These are phyloP conservation scores for Lanmaoa pseudosensibilis DNA, from an alignment of 768 basidiomycete species.

Conservation along the genomic window DNA sequence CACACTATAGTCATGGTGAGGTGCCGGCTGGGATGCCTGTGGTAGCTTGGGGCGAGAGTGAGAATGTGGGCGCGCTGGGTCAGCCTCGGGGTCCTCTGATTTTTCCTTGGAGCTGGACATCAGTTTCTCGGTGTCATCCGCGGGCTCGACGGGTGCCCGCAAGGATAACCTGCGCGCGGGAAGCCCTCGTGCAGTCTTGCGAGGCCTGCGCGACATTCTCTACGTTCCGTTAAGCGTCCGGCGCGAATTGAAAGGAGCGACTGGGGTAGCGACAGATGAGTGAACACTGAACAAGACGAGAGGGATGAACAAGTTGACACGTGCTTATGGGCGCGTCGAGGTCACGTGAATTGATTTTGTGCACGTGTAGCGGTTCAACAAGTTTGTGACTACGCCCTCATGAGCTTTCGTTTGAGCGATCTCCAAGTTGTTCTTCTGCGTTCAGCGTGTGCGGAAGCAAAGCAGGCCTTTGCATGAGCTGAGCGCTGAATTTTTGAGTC, in stretches of 20 bases:
- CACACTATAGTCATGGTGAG: constrained; percentile 25
- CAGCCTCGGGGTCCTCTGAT: not conserved
- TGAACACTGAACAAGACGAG: constrained; percentile 5
- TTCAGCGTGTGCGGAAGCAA: not conserved
- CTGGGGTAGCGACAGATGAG: constrained; percentile 12
- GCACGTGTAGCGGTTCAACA: constrained; percentile 7
- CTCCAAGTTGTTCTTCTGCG: not conserved
- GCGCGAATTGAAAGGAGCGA: constrained; percentile 28
- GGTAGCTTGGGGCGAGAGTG: constrained; percentile 13
- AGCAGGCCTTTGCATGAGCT: constrained; percentile 3
- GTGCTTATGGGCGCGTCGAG: constrained; percentile 23
- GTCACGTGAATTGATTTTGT: constrained; percentile 34
- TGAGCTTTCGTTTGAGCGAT: not conserved
- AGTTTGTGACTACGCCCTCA: no score
- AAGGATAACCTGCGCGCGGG: constrained; percentile 7
- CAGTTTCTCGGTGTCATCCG: constrained; percentile 26
- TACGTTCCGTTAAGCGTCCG: constrained; percentile 23
- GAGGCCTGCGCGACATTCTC: constrained; percentile 20
- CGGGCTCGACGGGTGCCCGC: constrained; percentile 8
- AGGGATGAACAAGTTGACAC: constrained; percentile 20
- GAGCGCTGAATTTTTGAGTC: constrained; percentile 6
- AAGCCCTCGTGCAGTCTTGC: constrained; percentile 5
- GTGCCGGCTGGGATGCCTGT: constrained; percentile 9
- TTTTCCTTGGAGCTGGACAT: constrained; percentile 9
- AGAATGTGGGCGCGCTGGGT: not conserved